These are phyloP conservation scores for Suhomyces taliae DNA, from an alignment of 1,139 yeast genomes.

Conservation along the genomic window DNA sequence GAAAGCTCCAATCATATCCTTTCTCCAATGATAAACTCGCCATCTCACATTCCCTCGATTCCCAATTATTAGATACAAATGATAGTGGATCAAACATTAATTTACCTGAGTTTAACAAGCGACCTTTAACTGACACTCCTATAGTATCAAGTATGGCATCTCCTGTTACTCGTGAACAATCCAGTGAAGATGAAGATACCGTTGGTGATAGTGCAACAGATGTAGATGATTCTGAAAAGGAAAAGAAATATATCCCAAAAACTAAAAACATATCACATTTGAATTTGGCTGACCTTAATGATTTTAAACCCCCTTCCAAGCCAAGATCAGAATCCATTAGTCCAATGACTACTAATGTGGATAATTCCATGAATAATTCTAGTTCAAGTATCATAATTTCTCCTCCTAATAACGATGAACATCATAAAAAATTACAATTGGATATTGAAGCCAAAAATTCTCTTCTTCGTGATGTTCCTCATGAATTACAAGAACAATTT, in stretches of 20 bases:
- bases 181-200: conserved; percentile 24
- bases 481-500: conserved; percentile 33
- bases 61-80: conserved; percentile 18
- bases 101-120: conserved; percentile 62
- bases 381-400: conserved; percentile 7
- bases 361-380: conserved; percentile 2
- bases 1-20: conserved; percentile 18
- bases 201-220: not conserved
- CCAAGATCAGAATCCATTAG: conserved; percentile 13
- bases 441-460: conserved; percentile 19
- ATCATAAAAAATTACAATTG: conserved; percentile 15
- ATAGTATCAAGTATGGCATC: conserved; percentile 56
- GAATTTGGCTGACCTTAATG: conserved; percentile 37
- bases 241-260: conserved; percentile 16
- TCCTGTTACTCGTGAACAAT: conserved; percentile 42
- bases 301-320: not conserved
- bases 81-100: conserved; percentile 14
- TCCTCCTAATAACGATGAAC: conserved; percentile 12
- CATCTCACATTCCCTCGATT: conserved; percentile 30
- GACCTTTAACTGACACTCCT: conserved; percentile 75
- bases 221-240: conserved; percentile 9
- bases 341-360: conserved; percentile 14
- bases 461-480: conserved; percentile 35
- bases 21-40: conserved; percentile 16
- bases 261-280: conserved; percentile 46